These are phyloP conservation scores for Neurospora sp. DNA, from an alignment of 495 filamentous ascomycete species.

Conservation along the genomic window DNA sequence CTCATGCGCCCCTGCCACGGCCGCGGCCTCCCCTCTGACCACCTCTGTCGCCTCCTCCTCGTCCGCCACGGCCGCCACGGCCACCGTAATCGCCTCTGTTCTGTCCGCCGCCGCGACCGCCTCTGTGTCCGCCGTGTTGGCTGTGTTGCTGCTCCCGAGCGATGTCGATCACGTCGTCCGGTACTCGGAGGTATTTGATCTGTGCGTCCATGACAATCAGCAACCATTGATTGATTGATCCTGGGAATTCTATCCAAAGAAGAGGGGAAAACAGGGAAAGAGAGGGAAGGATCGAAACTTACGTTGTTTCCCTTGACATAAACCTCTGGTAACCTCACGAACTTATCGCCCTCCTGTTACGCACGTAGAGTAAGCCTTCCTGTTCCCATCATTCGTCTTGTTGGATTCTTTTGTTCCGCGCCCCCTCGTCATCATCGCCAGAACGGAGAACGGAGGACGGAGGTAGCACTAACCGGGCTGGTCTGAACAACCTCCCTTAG, in stretches of 20 bases:
- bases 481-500: constrained; percentile 97
- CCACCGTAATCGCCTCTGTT: constrained; percentile 56
- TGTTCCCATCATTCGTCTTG: not conserved
- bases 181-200: constrained; percentile 97
- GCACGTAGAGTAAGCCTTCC: too few species aligned
- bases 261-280: not conserved
- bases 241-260: not conserved
- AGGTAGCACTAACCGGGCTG: constrained; percentile 46
- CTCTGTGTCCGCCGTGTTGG: constrained; percentile 47
- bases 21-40: constrained; percentile 42
- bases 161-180: constrained; percentile 88
- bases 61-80: constrained; percentile 41
- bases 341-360: constrained; percentile 74
- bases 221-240: not conserved
- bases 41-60: constrained; percentile 33
- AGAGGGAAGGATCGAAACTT: constrained; percentile 17
- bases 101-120: constrained; percentile 58
- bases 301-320: constrained; percentile 98
- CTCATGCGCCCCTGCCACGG: constrained; percentile 21
- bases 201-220: constrained; percentile 24
- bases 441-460: not conserved
- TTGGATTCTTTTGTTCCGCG: not conserved
- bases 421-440: not conserved
- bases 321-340: constrained; percentile 81
- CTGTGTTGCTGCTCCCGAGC: constrained; percentile 83